These are phyloP conservation scores for Acorus calamus DNA, from an alignment of 106 monocot species.

Conservation along the genomic window DNA sequence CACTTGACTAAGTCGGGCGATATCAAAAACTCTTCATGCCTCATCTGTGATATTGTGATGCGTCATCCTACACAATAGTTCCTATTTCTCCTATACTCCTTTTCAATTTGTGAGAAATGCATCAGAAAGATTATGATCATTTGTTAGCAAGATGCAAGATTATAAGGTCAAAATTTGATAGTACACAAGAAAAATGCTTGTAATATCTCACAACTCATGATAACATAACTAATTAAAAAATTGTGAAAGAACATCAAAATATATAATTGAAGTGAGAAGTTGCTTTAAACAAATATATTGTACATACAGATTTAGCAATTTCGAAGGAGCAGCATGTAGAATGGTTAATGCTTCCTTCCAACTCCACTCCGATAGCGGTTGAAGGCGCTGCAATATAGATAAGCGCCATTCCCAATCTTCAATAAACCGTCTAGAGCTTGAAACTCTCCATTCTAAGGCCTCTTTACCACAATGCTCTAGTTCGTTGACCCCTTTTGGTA, in stretches of 20 bases:
- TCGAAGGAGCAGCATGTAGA: conserved; percentile 73
- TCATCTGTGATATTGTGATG: too few species aligned
- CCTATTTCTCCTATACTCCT: too few species aligned
- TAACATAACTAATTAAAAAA: too few species aligned
- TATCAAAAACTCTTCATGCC: too few species aligned
- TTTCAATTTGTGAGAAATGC: too few species aligned
- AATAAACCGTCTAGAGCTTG: conserved; percentile 44
- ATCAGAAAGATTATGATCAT: too few species aligned
- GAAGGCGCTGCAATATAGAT: conserved; percentile 71
- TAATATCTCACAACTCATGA: too few species aligned
- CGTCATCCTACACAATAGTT: too few species aligned
- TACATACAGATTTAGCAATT: conserved; percentile 75
- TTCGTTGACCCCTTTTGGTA: conserved; percentile 29
- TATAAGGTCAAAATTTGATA: too few species aligned
- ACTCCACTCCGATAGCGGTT: conserved; percentile 65
- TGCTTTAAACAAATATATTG: conserved; percentile 1
- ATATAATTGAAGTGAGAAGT: not conserved
- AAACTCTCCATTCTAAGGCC: conserved; percentile 79
- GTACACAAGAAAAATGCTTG: too few species aligned
- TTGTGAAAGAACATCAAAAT: not conserved
- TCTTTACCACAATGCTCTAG: conserved; percentile 38
- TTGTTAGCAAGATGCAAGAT: too few species aligned
- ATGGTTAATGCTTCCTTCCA: conserved; percentile 89
- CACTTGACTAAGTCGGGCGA: too few species aligned
- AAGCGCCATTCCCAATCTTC: conserved; percentile 89